Conservation (phyloP, 129 eudicot genomes). For the Flaveria bidentis region DNA sequence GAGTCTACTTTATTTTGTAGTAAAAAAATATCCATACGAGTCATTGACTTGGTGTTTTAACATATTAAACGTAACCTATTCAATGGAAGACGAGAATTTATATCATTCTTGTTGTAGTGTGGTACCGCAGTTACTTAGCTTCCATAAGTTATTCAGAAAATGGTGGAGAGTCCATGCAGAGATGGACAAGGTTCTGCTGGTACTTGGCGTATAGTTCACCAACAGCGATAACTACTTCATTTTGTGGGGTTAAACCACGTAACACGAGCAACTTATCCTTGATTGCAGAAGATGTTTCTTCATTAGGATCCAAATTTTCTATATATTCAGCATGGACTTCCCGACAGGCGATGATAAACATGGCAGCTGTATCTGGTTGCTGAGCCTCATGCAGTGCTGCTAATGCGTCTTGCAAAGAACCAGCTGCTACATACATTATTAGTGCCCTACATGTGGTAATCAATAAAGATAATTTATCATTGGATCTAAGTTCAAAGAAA, state of each 20-base stretch:
- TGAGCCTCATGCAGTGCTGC: constrained; percentile 86
- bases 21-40: neutral
- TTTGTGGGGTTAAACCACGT: constrained; percentile 67
- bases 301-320: constrained; percentile 55
- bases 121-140: neutral
- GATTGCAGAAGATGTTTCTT: constrained; percentile 40
- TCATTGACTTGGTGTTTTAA: neutral
- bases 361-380: constrained; percentile 92
- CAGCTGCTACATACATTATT: constrained; percentile 86
- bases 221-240: constrained; percentile 72
- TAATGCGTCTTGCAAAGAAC: constrained; percentile 84
- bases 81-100: neutral
- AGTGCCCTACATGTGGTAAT: constrained; percentile 62
- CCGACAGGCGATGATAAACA: constrained; percentile 78
- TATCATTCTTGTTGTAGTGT: constrained; percentile 2
- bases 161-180: constrained; percentile 90
- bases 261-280: constrained; percentile 55
- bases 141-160: constrained; percentile 41
- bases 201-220: constrained; percentile 76
- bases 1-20: neutral
- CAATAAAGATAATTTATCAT: constrained; percentile 13
- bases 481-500: neutral
- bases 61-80: neutral
- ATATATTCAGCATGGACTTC: constrained; percentile 68
- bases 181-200: constrained; percentile 83